Evolutionary conservation across 495 filamentous ascomycete species (phyloP), one percentile per base, ranked within the genome.

Genomic region (Trichoderma orchidacearum): DNA sequence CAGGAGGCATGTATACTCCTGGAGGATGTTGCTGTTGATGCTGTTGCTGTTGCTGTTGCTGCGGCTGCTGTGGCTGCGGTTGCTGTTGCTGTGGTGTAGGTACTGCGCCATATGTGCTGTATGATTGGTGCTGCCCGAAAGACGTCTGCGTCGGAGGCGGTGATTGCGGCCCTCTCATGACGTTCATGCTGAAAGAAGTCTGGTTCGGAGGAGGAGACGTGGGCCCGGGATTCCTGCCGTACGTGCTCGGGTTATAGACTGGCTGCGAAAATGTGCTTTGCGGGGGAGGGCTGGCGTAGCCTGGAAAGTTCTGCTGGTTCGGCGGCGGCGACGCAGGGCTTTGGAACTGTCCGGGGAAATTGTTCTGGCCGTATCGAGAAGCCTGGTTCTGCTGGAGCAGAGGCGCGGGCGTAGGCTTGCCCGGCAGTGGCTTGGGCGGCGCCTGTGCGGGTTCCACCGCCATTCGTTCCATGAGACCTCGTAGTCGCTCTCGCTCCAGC

Each of bases 381-480:
- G 62, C 54, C 28, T 61, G 62, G 23, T 66, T 58, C 56, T 30
- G 53, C 56, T 71, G 74, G 53, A 60, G 59, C 35, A 72, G 68
- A 21, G 70, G 73, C 13, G 72, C 64, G 17, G 71, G 82, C 62
- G 60, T 75, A 63, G 64, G 82, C 72, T 67, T 61, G 51, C 64
- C 51, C 66, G 70, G 59, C 64, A 74, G 48, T 69, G 81, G 58
- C 69, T 73, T 56, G 12, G 72, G 67, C n/a, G 72, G 70, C n/a
- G 69, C 63, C 28, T 72, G 73, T 58, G 58, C 70, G 60, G 60
- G 75, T 56, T 90, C 86, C 67, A 92, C 85, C 13, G 91, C 89
- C 75, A 97, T 89, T 56, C 93, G 85, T 64, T 96, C 93, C 93
- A 98, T 97, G 53, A 97, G 72, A 52, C 87, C 86, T 56, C 86